These are phyloP conservation scores for Aspergillus avenaceus DNA, from an alignment of 495 filamentous ascomycete genomes.

Conservation along the genomic window DNA sequence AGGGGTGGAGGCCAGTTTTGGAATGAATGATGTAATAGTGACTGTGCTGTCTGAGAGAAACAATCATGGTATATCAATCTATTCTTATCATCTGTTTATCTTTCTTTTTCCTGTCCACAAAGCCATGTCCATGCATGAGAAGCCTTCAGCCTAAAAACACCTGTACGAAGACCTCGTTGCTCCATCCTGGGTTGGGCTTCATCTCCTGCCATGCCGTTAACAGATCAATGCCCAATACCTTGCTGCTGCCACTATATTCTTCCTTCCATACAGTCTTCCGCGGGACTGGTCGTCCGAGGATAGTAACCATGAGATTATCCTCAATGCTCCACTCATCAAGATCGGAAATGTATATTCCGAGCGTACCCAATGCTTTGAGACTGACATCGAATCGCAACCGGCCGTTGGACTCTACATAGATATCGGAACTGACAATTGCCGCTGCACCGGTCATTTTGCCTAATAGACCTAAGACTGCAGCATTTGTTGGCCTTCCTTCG, in stretches of 20 bases:
- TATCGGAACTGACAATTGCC: slow-evolving; percentile 60
- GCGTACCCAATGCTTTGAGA: slow-evolving; percentile 75
- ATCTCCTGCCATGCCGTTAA: slow-evolving; percentile 74
- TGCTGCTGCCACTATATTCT: slow-evolving; percentile 32
- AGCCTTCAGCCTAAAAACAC: slow-evolving; percentile 43
- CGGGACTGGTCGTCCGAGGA: slow-evolving; percentile 67
- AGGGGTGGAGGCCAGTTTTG: slow-evolving; percentile 54
- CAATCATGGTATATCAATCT: neutral
- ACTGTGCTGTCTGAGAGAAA: too few relatives aligned
- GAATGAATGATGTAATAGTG: slow-evolving; percentile 38
- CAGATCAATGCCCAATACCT: slow-evolving; percentile 74
- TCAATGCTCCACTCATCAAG: slow-evolving; percentile 56
- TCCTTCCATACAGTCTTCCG: slow-evolving; percentile 60
- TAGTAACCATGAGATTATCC: slow-evolving; percentile 69
- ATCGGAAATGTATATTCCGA: slow-evolving; percentile 69
- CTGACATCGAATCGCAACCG: slow-evolving; percentile 56
- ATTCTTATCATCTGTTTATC: neutral
- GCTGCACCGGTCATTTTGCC: slow-evolving; percentile 88
- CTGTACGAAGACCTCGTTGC: slow-evolving; percentile 76
- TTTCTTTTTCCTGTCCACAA: neutral
- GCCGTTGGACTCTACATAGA: slow-evolving; percentile 54
- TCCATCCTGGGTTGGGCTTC: slow-evolving; percentile 69
- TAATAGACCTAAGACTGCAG: slow-evolving; percentile 75
- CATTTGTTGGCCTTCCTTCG: slow-evolving; percentile 20
- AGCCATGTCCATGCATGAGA: neutral